phyloP scores from a whole-genome alignment of 2,329 filamentous ascomycete genomes.

The Paramyrothecium roridum region DNA sequence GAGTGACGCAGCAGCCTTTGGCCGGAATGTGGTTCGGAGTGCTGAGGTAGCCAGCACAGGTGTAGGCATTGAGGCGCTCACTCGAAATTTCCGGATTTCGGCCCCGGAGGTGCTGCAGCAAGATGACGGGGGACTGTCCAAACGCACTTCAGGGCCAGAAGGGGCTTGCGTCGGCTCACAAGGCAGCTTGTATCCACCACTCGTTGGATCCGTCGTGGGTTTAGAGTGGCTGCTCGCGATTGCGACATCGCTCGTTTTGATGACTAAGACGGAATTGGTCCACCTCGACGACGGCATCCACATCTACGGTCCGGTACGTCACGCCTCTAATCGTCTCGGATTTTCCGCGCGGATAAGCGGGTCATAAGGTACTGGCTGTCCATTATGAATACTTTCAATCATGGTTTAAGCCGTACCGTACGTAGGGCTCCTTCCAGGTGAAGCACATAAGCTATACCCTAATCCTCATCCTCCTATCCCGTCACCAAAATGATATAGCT shows the following conservation, averaged over 20 bases:
- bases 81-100: neutral
- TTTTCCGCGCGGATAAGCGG: no score
- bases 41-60: slow-evolving; percentile 1
- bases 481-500: slow-evolving; percentile 25
- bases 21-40: slow-evolving; percentile 12
- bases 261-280: neutral
- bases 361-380: no score
- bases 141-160: neutral
- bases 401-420: no score
- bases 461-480: neutral
- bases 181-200: neutral
- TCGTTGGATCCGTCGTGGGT: neutral
- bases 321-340: no score
- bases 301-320: no score
- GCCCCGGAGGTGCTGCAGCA: neutral
- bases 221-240: neutral
- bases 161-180: neutral
- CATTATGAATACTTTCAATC: no score
- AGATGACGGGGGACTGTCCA: neutral
- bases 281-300: no score
- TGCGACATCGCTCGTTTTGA: neutral
- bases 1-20: neutral
- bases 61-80: neutral
- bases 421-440: no score
- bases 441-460: neutral